A percentile compares a stretch with the other conserved stretches of the same genome.
These are phyloP conservation scores for Aspergillus alliaceus DNA, from an alignment of 2,329 filamentous ascomycete species.

Conservation along the genomic window DNA sequence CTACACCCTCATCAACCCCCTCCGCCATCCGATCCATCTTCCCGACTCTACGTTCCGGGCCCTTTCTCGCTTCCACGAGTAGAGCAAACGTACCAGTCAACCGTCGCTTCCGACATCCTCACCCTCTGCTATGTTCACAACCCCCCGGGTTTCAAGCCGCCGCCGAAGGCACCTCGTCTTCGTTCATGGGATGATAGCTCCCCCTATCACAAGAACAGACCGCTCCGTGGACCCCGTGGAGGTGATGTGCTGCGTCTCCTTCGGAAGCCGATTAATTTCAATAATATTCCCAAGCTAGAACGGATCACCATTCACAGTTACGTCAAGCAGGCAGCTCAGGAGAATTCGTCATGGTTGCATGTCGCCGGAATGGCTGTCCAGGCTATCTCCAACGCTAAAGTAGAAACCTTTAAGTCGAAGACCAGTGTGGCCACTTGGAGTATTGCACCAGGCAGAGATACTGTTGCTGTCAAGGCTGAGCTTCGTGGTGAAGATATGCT, in stretches of 20 bases:
- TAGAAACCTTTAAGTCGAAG: constrained; percentile 68
- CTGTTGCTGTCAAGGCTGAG: constrained; percentile 71
- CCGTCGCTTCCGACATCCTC: constrained; percentile 83
- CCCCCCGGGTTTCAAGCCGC: constrained; percentile 70
- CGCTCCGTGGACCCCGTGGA: constrained; percentile 80
- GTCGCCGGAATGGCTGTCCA: constrained; percentile 82
- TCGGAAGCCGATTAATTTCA: constrained; percentile 66
- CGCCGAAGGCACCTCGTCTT: constrained; percentile 64
- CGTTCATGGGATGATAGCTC: constrained; percentile 86
- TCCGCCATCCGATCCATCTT: constrained; percentile 79
- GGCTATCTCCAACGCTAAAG: constrained; percentile 77
- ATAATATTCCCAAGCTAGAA: constrained; percentile 79
- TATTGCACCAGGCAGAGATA: constrained; percentile 67
- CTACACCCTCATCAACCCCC: constrained; percentile 91
- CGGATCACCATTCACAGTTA: constrained; percentile 78
- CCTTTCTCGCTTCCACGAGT: constrained; percentile 87
- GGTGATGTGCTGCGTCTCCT: constrained; percentile 57
- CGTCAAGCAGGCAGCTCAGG: constrained; percentile 66
- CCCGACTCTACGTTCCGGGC: constrained; percentile 83
- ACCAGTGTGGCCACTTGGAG: constrained; percentile 73
- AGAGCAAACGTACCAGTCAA: constrained; percentile 85
- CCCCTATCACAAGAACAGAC: constrained; percentile 91
- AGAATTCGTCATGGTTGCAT: constrained; percentile 73
- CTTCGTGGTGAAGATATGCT: constrained; percentile 78
- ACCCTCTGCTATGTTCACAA: constrained; percentile 84